Evolutionary conservation across 345 rosid genomes (phyloP).

Genomic region (Mercurialis annua): DNA sequence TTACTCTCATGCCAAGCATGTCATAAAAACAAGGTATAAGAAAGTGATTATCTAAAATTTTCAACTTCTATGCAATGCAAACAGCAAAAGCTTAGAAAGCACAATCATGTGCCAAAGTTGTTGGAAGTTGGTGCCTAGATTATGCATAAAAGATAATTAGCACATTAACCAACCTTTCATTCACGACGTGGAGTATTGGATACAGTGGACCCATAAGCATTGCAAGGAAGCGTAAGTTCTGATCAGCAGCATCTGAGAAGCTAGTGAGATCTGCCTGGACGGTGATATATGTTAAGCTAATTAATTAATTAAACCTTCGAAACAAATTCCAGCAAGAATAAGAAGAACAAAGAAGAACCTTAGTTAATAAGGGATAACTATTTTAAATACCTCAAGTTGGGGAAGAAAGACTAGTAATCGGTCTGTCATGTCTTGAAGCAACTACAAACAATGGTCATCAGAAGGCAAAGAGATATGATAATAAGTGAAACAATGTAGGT

Average conservation of each 20-base stretch:
- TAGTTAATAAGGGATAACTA: conserved; percentile 5
- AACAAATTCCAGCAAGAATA: conserved; percentile 3
- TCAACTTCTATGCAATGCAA: not conserved
- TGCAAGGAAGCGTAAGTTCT: conserved; percentile 58
- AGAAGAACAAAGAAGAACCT: conserved; percentile 5
- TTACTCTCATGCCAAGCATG: no score
- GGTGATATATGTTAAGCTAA: conserved; percentile 9
- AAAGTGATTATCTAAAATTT: not conserved
- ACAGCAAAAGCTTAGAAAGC: conserved; percentile 6
- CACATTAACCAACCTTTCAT: conserved; percentile 53
- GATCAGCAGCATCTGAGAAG: conserved; percentile 59
- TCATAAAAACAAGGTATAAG: no score
- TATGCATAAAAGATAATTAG: not conserved
- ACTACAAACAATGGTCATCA: conserved; percentile 51
- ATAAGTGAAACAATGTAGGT: conserved; percentile 12
- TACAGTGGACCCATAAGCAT: conserved; percentile 78
- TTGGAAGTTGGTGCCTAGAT: not conserved
- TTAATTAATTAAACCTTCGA: conserved; percentile 9
- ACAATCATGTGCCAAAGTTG: not conserved
- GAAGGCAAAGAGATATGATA: conserved; percentile 31
- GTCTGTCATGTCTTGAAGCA: conserved; percentile 76
- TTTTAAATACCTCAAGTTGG: conserved; percentile 67
- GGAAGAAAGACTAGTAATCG: conserved; percentile 70
- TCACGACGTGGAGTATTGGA: conserved; percentile 62
- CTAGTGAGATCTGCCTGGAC: conserved; percentile 56